These are phyloP conservation scores for Cucumis cinereus DNA, from an alignment of 306 rosid genomes.

Conservation along the genomic window DNA sequence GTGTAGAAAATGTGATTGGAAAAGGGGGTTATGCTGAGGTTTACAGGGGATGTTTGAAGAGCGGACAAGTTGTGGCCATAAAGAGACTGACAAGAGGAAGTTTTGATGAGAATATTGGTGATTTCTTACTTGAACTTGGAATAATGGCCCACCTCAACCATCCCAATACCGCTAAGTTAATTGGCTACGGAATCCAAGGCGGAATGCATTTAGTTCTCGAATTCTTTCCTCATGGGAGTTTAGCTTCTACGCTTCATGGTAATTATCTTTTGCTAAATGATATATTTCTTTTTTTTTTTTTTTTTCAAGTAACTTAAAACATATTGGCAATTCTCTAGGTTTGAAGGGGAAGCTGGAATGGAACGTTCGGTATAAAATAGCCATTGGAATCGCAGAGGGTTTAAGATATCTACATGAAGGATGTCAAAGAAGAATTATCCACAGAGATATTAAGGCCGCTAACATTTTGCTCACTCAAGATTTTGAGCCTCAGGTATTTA, in stretches of 20 bases:
- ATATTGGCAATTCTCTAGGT: constrained; percentile 23
- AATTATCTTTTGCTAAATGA: background rate
- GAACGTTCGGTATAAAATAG: constrained; percentile 72
- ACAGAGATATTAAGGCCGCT: constrained; percentile 95
- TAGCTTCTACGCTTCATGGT: constrained; percentile 83
- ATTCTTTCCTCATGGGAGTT: constrained; percentile 76
- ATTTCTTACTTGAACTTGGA: constrained; percentile 79
- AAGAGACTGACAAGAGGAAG: constrained; percentile 65
- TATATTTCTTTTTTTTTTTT: background rate
- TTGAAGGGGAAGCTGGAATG: constrained; percentile 63
- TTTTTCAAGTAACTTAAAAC: background rate
- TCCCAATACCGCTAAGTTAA: constrained; percentile 70
- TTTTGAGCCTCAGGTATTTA: constrained; percentile 77
- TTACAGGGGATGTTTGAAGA: constrained; percentile 67
- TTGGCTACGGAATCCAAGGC: constrained; percentile 93
- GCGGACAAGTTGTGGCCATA: constrained; percentile 63
- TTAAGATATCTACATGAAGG: constrained; percentile 81
- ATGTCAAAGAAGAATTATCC: constrained; percentile 87
- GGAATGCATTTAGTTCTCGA: constrained; percentile 89
- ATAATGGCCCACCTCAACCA: constrained; percentile 88
- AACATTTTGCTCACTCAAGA: constrained; percentile 77
- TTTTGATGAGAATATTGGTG: constrained; percentile 59
- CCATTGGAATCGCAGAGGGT: constrained; percentile 70
- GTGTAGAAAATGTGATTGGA: constrained; percentile 76
- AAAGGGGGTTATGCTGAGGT: constrained; percentile 98